A percentile compares a stretch with the other conserved stretches of the same genome.
These are phyloP conservation scores for Trichosporon faecale DNA, from an alignment of 1,284 basidiomycete genomes.

Conservation along the genomic window DNA sequence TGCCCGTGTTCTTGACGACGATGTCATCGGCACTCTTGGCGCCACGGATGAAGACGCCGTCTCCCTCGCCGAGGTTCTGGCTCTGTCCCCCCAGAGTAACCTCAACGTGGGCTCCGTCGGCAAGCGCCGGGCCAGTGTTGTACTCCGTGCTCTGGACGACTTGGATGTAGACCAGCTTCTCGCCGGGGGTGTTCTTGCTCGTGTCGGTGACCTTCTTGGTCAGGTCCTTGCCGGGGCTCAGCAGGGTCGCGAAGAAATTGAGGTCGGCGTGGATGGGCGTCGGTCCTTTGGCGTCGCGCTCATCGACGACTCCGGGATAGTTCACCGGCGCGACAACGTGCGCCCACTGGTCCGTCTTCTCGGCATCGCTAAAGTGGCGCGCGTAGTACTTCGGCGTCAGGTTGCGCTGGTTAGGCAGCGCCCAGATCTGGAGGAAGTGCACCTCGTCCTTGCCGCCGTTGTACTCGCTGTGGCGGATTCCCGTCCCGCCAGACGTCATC, in stretches of 20 bases:
- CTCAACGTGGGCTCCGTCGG: conserved; percentile 34
- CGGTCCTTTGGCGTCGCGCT: conserved; percentile 67
- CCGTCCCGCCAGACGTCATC: conserved; percentile 75
- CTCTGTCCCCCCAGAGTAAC: conserved; percentile 48
- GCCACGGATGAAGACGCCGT: conserved; percentile 66
- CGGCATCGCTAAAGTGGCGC: conserved; percentile 75
- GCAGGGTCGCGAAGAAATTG: conserved; percentile 60
- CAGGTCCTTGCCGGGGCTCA: conserved; percentile 60
- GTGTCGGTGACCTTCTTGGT: conserved; percentile 58
- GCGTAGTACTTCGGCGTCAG: conserved; percentile 76
- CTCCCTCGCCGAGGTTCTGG: conserved; percentile 61
- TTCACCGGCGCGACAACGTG: conserved; percentile 67
- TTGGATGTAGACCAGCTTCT: conserved; percentile 53
- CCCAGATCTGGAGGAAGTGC: conserved; percentile 84
- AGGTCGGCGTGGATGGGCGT: conserved; percentile 59
- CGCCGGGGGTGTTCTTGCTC: conserved; percentile 12
- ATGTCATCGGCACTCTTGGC: conserved; percentile 56
- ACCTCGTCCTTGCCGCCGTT: conserved; percentile 64
- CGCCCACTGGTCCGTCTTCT: conserved; percentile 69
- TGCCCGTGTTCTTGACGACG: conserved; percentile 60
- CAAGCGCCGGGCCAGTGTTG: conserved; percentile 56
- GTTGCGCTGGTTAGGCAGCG: conserved; percentile 60
- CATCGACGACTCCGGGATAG: conserved; percentile 56
- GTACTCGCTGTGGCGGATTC: conserved; percentile 56
- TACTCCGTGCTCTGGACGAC: conserved; percentile 70